A percentile compares a stretch with the other conserved stretches of the same genome.
Evolutionary conservation across 129 eudicot species (phyloP).

Genomic region (Flaveria linearis): DNA sequence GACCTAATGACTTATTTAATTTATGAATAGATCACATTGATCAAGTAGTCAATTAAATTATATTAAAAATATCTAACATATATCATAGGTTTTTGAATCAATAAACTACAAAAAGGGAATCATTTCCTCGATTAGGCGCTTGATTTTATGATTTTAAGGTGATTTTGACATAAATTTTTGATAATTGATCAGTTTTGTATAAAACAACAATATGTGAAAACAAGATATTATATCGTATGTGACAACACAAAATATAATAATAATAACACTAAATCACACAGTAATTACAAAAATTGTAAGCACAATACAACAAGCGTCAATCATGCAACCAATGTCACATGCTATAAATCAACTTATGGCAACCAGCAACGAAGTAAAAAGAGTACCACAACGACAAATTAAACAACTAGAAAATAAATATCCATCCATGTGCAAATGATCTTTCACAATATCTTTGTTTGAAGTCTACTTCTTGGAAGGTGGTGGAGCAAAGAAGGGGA

Average conservation of each 20-base stretch:
- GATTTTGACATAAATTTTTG: neutral
- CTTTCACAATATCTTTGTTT: neutral
- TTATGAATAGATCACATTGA: too few relatives aligned
- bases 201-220: neutral
- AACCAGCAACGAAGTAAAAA: neutral
- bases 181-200: neutral
- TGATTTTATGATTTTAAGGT: neutral
- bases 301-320: conserved; percentile 12
- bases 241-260: too few relatives aligned
- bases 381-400: too few relatives aligned
- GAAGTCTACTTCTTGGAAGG: conserved; percentile 31
- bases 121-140: neutral
- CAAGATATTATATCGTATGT: neutral
- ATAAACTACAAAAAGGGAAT: neutral
- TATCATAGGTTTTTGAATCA: neutral
- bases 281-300: neutral
- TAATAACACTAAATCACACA: neutral
- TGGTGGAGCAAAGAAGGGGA: conserved; percentile 28
- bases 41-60: neutral
- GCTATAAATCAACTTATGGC: neutral
- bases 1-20: too few relatives aligned
- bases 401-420: neutral
- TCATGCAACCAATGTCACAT: neutral
- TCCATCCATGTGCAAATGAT: conserved; percentile 11
- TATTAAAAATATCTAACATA: neutral